Conservation (phyloP, 2,329 filamentous ascomycete genomes). For the Ilyonectria sp. region DNA sequence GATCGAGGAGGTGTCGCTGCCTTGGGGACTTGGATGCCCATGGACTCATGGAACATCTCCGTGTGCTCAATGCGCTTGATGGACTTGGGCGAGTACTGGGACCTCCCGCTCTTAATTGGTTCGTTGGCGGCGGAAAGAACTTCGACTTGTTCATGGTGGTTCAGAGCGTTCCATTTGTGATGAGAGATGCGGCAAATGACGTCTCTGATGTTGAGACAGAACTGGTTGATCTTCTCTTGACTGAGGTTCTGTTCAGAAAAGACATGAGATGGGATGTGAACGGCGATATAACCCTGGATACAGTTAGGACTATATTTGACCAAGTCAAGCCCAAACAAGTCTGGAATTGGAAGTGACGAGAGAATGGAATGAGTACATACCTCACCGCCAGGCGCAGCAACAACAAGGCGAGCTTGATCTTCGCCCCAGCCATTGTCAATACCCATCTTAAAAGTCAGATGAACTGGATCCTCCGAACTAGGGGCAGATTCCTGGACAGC, state of each 20-base stretch:
- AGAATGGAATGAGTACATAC: conserved; percentile 7
- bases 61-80: neutral
- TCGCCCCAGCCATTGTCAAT: neutral
- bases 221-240: neutral
- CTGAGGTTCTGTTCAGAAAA: neutral
- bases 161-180: conserved; percentile 4
- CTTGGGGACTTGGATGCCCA: neutral
- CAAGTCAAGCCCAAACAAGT: neutral
- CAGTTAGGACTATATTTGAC: neutral
- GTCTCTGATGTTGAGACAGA: conserved; percentile 12
- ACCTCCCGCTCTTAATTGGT: neutral
- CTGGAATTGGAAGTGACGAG: neutral
- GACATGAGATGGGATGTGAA: neutral
- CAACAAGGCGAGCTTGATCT: neutral
- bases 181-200: conserved; percentile 8
- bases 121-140: neutral
- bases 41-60: neutral
- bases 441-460: neutral
- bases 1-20: neutral
- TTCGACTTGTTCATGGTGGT: neutral
- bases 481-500: neutral
- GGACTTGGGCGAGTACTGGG: neutral
- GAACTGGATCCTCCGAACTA: neutral
- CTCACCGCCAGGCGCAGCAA: conserved; percentile 17
- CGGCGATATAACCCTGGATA: conserved; percentile 15